Conservation (phyloP, 2,329 filamentous ascomycete genomes). For the Fusarium nisikadoi region DNA sequence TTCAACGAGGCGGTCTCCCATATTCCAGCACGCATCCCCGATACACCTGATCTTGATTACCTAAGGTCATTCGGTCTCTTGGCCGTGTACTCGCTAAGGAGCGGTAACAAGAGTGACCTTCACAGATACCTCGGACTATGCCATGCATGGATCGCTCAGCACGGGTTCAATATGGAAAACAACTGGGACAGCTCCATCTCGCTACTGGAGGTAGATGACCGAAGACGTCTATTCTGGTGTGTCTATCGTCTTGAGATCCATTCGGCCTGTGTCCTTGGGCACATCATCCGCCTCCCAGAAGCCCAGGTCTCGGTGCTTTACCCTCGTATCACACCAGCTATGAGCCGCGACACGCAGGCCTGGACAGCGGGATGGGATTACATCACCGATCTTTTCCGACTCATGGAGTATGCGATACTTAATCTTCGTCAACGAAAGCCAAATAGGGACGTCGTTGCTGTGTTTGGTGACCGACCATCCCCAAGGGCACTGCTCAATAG, state of each 20-base stretch:
- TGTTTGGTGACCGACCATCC: not conserved
- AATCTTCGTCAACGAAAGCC: not conserved
- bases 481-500: not conserved
- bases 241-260: not conserved
- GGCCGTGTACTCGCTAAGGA: not conserved
- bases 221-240: not conserved
- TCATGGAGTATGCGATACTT: not conserved
- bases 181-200: not conserved
- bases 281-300: not conserved
- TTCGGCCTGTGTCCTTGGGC: not conserved
- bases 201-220: not conserved
- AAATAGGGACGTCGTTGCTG: not conserved
- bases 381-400: not conserved
- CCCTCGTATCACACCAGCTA: not conserved
- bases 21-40: not conserved
- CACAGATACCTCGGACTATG: not conserved
- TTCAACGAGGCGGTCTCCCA: not conserved
- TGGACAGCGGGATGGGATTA: conserved; percentile 7
- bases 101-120: not conserved
- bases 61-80: not conserved
- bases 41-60: not conserved
- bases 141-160: not conserved
- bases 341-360: not conserved
- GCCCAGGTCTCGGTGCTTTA: not conserved
- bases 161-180: not conserved